Evolutionary conservation across 2,329 filamentous ascomycete genomes (phyloP), one percentile per base, ranked within the genome.

Genomic region (Pseudovirgaria hyperparasitica): DNA sequence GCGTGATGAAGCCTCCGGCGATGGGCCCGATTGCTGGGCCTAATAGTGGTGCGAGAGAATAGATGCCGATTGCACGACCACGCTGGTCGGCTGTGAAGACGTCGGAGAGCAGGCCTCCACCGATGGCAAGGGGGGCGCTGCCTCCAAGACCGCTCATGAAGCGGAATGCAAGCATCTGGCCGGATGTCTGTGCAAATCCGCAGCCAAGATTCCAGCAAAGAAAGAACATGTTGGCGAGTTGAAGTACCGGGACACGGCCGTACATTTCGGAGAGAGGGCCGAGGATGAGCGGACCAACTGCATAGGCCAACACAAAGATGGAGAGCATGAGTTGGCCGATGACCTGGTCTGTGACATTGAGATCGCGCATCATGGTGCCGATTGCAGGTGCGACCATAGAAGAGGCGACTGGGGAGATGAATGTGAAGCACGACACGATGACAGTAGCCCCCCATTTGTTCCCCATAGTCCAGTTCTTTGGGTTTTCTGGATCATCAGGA

Each of bases 1-100:
- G 54, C 0, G 72, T 62, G 14, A 81, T 72, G 43, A 73, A 80
- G 1, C 70, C 74, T 7, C 74, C 75, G 0, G 65, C 64, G 2
- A 81, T 69, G 0, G 76, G 76, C 0, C 75, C 76, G 4, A 78
- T 54, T 1, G 71, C 71, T 3, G 75, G 75, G 0, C 75, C 76
- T 0, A 80, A 62, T 0, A 81, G 57, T 0, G 75, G 75, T 2
- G 66, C 67, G 1, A 79, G 58, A 26, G 60, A 68, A 52, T 77
- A 78, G 20, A 78, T 62, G 2, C 65, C 65, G 30, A 78, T 67
- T 3, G 72, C 69, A 35, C 62, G 65, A 3, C 74, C 74, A 36
- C 74, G 64, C 45, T 78, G 59, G 41, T 77, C 72, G 1, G 72
- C 57, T 9, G 48, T 52, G 53, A 71, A 78, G 15, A 66, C 61